Base-by-base conservation (phyloP, 768 basidiomycete species). In the Mycena leptocephala region DNA sequence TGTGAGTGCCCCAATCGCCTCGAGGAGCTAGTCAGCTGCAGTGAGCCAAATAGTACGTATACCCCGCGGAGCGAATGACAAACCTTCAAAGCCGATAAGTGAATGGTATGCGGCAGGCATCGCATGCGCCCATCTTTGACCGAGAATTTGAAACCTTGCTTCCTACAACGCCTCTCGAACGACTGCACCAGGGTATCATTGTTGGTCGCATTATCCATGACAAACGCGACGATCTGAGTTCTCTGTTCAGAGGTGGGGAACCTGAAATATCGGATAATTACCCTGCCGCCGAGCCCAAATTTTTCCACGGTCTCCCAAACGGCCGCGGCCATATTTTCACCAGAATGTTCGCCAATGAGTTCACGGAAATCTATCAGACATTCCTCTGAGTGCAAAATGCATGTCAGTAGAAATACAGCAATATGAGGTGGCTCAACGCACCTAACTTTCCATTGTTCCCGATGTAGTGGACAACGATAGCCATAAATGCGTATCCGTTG, bases 401-500 rank as follows among this genome's bases (percentile, higher is more conserved):
- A 6, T 6, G 35, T 37, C 6, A 37, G 35, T 37, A 37, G 35
- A 37, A 37, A 37, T 37, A 37, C 35, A 37, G 35, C 35, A 35
- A 33, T 26, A 43, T 33, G 32, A 18, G 22, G 11, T 39, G 22
- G 32, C 18, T 37, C 35, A 35, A 70, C 78, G 30, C 26, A 83
- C 83, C 80, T 20, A 80, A 70, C 39, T 81, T 62, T 7, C 83
- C 81, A 8, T 81, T 59, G 28, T 82, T 82, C 0, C 48, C 81
- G 8, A 83, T 74, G 43, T 81, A 85, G 55, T 84, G 83, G 18
- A 80, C 80, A 35, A 85, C 74, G 64, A 85, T 81, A 3, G 81
- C 82, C 7, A 84, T 24, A 65, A 84, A 85, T 1, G 81, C 84
- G 77, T 81, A 80, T 18, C 80, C 65, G 70, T 85, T 84, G 59